Percentiles rank a stretch among this genome's conserved stretches.
Evolutionary conservation across 2,329 filamentous ascomycete genomes (phyloP).

Genomic region (Trichoderma atroviride): DNA sequence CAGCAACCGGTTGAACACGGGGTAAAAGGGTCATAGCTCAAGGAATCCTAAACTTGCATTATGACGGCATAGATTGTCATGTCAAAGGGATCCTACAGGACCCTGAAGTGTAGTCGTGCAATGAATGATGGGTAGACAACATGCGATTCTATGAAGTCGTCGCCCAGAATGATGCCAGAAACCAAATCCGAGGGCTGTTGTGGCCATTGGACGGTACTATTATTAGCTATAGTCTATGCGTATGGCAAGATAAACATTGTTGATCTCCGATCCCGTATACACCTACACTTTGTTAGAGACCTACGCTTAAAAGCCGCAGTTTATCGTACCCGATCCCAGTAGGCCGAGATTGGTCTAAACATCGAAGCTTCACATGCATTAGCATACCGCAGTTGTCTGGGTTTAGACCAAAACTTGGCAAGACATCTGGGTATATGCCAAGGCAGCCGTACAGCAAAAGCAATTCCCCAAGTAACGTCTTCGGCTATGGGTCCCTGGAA

Average conservation of each 20-base stretch:
- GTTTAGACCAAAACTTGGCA: neutral
- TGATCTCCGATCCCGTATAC: neutral
- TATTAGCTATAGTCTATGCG: neutral
- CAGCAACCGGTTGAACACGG: neutral
- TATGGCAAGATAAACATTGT: neutral
- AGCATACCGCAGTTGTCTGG: neutral
- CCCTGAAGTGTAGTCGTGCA: neutral
- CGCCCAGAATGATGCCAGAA: neutral
- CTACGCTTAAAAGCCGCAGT: neutral
- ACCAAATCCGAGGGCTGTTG: neutral
- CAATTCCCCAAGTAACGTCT: neutral
- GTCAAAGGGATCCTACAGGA: neutral
- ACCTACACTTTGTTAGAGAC: neutral
- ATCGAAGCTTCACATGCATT: neutral
- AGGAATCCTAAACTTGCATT: constrained; percentile 2
- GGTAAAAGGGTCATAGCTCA: neutral
- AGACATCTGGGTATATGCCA: neutral
- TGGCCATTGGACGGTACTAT: neutral
- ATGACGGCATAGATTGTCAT: constrained; percentile 23
- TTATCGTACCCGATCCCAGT: neutral
- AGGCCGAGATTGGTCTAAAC: neutral
- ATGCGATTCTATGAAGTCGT: neutral
- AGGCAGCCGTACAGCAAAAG: neutral
- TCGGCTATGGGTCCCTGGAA: neutral
- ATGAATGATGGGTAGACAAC: neutral